A percentile compares a stretch with the other conserved stretches of the same genome.
Evolutionary conservation across 306 rosid species (phyloP).

Genomic region (Macrotyloma uniflorum): DNA sequence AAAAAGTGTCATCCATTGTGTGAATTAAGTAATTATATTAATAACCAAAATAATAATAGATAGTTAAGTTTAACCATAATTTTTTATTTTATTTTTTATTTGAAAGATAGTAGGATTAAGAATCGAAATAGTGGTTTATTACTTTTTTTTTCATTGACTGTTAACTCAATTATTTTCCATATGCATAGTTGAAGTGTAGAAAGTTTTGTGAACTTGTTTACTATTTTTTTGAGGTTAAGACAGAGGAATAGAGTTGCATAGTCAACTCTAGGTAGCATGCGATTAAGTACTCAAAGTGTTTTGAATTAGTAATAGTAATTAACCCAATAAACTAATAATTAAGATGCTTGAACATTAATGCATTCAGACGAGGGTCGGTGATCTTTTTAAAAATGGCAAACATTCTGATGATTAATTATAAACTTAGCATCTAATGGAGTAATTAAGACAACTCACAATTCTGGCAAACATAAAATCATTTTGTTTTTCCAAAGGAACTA

Average conservation of each 20-base stretch:
- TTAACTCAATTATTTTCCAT: no score
- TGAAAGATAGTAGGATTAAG: no score
- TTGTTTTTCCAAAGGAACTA: conserved; percentile 4
- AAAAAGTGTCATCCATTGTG: no score
- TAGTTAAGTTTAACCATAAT: no score
- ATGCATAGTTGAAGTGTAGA: neutral
- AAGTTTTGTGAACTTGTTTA: conserved; percentile 3
- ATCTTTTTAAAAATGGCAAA: conserved; percentile 35
- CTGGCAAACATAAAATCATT: neutral
- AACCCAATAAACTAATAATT: conserved; percentile 30
- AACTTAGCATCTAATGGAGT: neutral
- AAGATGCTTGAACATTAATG: conserved; percentile 35
- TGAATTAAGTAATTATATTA: no score
- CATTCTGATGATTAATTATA: conserved; percentile 42
- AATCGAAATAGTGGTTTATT: no score
- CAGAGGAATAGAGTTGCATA: conserved; percentile 7
- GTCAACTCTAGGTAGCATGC: conserved; percentile 69
- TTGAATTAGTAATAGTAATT: conserved; percentile 25
- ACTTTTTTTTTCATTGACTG: no score
- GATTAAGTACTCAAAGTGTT: conserved; percentile 40
- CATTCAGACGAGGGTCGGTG: conserved; percentile 49
- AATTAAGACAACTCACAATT: neutral
- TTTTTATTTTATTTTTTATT: no score
- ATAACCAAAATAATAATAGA: no score
- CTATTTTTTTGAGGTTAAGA: conserved; percentile 7